Percentiles rank a stretch among this genome's conserved stretches.
Evolutionary conservation across 116 monocot genomes (phyloP).

Genomic region (Dioscorea cayenensis): DNA sequence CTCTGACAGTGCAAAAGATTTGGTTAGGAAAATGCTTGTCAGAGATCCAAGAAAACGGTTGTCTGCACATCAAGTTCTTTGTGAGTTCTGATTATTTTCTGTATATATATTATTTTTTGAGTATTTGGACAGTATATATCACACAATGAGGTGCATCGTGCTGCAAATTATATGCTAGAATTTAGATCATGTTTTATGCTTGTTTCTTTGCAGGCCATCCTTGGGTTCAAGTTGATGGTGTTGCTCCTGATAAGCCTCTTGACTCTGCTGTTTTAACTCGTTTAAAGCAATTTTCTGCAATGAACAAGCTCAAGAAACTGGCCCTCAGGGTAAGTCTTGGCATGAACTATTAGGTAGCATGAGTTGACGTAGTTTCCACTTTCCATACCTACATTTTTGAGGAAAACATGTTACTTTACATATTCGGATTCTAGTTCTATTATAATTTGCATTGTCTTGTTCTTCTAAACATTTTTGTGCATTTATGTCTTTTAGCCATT

Average conservation of each 20-base stretch:
- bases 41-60: slow-evolving; percentile 3
- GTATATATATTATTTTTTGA: neutral
- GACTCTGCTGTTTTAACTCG: slow-evolving; percentile 40
- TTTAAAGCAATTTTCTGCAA: slow-evolving; percentile 46
- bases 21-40: slow-evolving; percentile 6
- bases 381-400: no score
- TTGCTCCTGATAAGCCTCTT: slow-evolving; percentile 47
- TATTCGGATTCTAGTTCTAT: neutral
- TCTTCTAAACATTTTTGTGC: neutral
- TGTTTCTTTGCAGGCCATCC: slow-evolving; percentile 31
- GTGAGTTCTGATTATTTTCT: neutral
- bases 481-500: neutral
- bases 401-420: no score
- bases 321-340: slow-evolving; percentile 31
- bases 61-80: slow-evolving; percentile 8
- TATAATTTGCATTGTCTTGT: neutral
- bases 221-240: slow-evolving; percentile 36
- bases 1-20: slow-evolving; percentile 6
- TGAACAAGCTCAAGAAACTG: slow-evolving; percentile 44
- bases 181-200: neutral
- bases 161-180: neutral
- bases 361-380: neutral
- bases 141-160: neutral
- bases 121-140: neutral
- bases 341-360: neutral